Evolutionary conservation across 495 filamentous ascomycete species (phyloP).

Genomic region (Monascus purpureus): DNA sequence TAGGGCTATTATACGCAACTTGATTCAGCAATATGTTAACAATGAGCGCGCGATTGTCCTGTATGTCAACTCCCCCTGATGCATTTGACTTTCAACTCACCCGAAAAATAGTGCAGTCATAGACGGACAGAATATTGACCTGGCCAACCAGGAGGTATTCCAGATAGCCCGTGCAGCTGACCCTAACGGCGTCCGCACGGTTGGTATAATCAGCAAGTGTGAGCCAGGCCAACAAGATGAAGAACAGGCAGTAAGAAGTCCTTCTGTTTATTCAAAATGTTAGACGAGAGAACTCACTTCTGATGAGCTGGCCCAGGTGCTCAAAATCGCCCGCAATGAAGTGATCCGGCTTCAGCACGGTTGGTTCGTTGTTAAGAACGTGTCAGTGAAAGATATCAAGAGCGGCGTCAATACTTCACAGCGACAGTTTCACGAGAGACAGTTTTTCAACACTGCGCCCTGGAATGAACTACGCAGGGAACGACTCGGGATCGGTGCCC

Average conservation of each 20-base stretch:
- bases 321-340: slow-evolving; percentile 15
- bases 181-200: slow-evolving; percentile 28
- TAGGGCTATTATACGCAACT: slow-evolving; percentile 17
- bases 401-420: slow-evolving; percentile 11
- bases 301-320: too few species aligned
- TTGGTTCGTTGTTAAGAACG: slow-evolving; percentile 40
- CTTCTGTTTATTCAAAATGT: slow-evolving; percentile 1
- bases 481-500: slow-evolving; percentile 14
- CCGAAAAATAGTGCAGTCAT: slow-evolving; percentile 9
- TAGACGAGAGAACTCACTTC: too few species aligned
- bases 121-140: slow-evolving; percentile 10
- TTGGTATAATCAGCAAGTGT: slow-evolving; percentile 31
- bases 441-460: slow-evolving; percentile 23
- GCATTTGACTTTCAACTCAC: background rate
- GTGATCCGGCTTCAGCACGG: slow-evolving; percentile 28
- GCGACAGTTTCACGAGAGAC: slow-evolving; percentile 18
- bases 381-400: slow-evolving; percentile 26
- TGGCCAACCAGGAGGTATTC: slow-evolving; percentile 16
- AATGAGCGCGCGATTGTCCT: slow-evolving; percentile 28
- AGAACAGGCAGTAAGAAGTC: slow-evolving; percentile 13
- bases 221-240: slow-evolving; percentile 23
- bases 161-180: slow-evolving; percentile 32
- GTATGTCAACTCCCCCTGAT: slow-evolving; percentile 7
- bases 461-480: slow-evolving; percentile 22
- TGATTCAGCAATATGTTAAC: slow-evolving; percentile 31